Evolutionary conservation across 2,329 filamentous ascomycete species (phyloP), one percentile per base, ranked within the genome.

Genomic region (Diaporthe ampelina): DNA sequence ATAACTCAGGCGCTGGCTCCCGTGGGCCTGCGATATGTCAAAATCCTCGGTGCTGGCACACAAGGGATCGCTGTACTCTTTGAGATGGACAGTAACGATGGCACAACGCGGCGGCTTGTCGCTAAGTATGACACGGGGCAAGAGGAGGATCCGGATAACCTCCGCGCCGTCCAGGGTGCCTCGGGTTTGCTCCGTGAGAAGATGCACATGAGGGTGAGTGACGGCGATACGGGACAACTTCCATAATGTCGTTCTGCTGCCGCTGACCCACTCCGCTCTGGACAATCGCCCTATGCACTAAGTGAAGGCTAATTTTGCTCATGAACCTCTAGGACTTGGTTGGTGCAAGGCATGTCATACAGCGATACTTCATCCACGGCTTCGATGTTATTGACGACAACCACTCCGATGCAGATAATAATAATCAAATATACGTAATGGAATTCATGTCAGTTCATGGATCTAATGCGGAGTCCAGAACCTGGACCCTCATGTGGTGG

Each of bases 371-470:
- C 8, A 26, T 67, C 21, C 45, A 13, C 21, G 61, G 45, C 45
- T 52, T 24, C 29, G 61, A 67, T 26, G 32, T 52, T 2, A 5
- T 26, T 21, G 8, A 32, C 19, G 10, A 57, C 13, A 29, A 17
- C 15, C 0, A 3, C 8, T 17, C 13, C 21, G 3, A 21, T 26
- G 19, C 21, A 4, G 21, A 65, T 21, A 29, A 24, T 10, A 21
- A 21, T 15, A n/a, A 37, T 4, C 35, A 37, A 37, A 67, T 67
- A 8, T 67, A 67, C 26, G 9, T 52, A 15, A 67, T 67, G 61
- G 61, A 67, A 45, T 67, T 67, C 29, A 67, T 67, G 61, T 67
- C 8, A 35, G 61, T 67, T n/a, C 3, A 26, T 21, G 11, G 4
- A 7, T 19, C 1, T 21, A 29, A 9, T 11, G 6, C 15, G 10